These are phyloP conservation scores for Lachnellula arida DNA, from an alignment of 2,329 filamentous ascomycete genomes.

Conservation along the genomic window DNA sequence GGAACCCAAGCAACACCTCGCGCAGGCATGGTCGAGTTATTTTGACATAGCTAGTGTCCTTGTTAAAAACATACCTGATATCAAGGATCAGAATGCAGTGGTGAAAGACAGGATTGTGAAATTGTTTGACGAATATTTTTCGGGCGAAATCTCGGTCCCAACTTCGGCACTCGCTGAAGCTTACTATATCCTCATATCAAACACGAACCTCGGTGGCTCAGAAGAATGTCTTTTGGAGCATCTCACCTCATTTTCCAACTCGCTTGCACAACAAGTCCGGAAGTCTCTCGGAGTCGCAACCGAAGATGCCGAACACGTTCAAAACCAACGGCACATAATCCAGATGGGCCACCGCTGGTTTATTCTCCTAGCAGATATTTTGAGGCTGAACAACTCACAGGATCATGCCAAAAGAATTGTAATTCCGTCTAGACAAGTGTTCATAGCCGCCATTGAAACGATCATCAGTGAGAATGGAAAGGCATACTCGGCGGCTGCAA, in stretches of 20 bases:
- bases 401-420: constrained; percentile 10
- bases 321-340: constrained; percentile 41
- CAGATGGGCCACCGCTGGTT: constrained; percentile 66
- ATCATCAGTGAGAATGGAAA: constrained; percentile 55
- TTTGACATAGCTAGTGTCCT: constrained; percentile 58
- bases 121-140: constrained; percentile 50
- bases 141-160: constrained; percentile 2
- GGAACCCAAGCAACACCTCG: constrained; percentile 64
- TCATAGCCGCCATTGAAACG: constrained; percentile 40
- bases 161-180: constrained; percentile 35
- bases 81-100: constrained; percentile 42
- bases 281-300: constrained; percentile 71
- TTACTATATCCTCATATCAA: constrained; percentile 41
- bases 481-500: constrained; percentile 59
- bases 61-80: constrained; percentile 40
- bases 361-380: constrained; percentile 32
- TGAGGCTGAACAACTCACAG: constrained; percentile 32
- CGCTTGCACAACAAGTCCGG: constrained; percentile 62
- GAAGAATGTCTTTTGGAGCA: constrained; percentile 31
- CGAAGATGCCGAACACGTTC: constrained; percentile 46
- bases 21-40: constrained; percentile 71
- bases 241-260: constrained; percentile 58
- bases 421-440: constrained; percentile 17
- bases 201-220: constrained; percentile 40
- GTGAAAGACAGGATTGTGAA: constrained; percentile 49